A percentile compares a stretch with the other conserved stretches of the same genome.
Conservation (phyloP, 2,329 filamentous ascomycete genomes). For the Sarocladium oryzae region DNA sequence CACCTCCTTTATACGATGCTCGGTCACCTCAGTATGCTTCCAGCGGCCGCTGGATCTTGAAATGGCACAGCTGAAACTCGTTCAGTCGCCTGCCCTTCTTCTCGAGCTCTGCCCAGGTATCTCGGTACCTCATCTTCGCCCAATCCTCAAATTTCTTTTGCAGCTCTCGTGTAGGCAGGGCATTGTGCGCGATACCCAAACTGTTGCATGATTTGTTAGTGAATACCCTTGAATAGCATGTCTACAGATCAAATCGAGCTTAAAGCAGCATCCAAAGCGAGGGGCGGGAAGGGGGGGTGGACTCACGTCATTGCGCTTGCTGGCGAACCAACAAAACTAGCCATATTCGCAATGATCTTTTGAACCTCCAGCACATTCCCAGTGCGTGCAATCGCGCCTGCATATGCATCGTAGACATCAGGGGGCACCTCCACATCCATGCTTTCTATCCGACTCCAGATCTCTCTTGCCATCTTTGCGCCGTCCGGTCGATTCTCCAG, state of each 20-base stretch:
- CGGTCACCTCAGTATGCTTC: slow-evolving; percentile 33
- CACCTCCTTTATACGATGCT: slow-evolving; percentile 24
- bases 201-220: too few relatives aligned
- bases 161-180: slow-evolving; percentile 55
- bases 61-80: slow-evolving; percentile 38
- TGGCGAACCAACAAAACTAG: slow-evolving; percentile 56
- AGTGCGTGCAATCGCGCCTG: slow-evolving; percentile 68
- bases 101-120: slow-evolving; percentile 61
- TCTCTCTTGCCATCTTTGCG: slow-evolving; percentile 53
- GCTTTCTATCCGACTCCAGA: slow-evolving; percentile 64
- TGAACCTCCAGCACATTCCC: slow-evolving; percentile 63
- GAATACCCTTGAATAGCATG: too few relatives aligned
- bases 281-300: not conserved
- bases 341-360: slow-evolving; percentile 59
- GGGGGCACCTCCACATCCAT: slow-evolving; percentile 76
- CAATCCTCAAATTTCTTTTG: slow-evolving; percentile 69
- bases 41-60: slow-evolving; percentile 42
- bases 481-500: slow-evolving; percentile 60
- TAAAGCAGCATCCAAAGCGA: too few relatives aligned
- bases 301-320: slow-evolving; percentile 70
- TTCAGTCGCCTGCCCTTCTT: slow-evolving; percentile 41
- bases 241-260: too few relatives aligned
- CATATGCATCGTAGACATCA: slow-evolving; percentile 68
- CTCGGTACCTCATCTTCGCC: slow-evolving; percentile 62
- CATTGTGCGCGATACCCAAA: slow-evolving; percentile 70